A percentile compares a stretch with the other conserved stretches of the same genome.
phyloP scores from a whole-genome alignment of 345 rosid genomes.

The Cochlearia excelsa region DNA sequence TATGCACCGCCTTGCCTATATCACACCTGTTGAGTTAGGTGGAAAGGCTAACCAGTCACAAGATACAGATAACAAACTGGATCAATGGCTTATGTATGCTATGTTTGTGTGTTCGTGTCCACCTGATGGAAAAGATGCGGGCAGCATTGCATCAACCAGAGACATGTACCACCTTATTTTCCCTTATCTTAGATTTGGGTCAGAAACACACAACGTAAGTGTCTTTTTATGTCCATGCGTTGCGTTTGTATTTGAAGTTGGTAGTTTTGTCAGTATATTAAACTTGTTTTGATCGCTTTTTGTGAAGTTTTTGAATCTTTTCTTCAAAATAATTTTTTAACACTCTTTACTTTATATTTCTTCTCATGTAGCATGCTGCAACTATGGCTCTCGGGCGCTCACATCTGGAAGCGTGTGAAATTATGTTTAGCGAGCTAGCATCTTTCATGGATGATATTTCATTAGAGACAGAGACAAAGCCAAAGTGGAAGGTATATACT shows the following conservation, averaged over 20 bases:
- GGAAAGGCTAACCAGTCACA: constrained; percentile 88
- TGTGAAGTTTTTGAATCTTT: constrained; percentile 21
- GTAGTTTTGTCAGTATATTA: constrained; percentile 18
- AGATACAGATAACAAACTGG: constrained; percentile 89
- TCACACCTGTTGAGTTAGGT: constrained; percentile 90
- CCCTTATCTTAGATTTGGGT: constrained; percentile 83
- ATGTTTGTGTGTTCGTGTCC: constrained; percentile 97
- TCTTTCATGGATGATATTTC: constrained; percentile 93
- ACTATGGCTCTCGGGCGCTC: constrained; percentile 98
- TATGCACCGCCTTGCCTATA: constrained; percentile 76
- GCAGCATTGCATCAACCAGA: constrained; percentile 75
- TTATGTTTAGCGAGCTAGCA: constrained; percentile 84
- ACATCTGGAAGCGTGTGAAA: constrained; percentile 95
- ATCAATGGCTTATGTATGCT: constrained; percentile 97
- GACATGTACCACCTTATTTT: constrained; percentile 87
- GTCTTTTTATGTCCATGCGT: constrained; percentile 13
- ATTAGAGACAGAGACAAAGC: constrained; percentile 84
- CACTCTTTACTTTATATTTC: constrained; percentile 9
- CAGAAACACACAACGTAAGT: constrained; percentile 81
- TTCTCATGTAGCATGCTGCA: constrained; percentile 72
- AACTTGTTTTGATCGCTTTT: constrained; percentile 11
- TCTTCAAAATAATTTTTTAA: constrained; percentile 8
- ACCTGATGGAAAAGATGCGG: constrained; percentile 74
- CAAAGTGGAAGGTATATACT: constrained; percentile 88
- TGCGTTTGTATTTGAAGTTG: constrained; percentile 16